Conservation (phyloP, 2,329 filamentous ascomycete species). For the Sporothrix dimorphospora region DNA sequence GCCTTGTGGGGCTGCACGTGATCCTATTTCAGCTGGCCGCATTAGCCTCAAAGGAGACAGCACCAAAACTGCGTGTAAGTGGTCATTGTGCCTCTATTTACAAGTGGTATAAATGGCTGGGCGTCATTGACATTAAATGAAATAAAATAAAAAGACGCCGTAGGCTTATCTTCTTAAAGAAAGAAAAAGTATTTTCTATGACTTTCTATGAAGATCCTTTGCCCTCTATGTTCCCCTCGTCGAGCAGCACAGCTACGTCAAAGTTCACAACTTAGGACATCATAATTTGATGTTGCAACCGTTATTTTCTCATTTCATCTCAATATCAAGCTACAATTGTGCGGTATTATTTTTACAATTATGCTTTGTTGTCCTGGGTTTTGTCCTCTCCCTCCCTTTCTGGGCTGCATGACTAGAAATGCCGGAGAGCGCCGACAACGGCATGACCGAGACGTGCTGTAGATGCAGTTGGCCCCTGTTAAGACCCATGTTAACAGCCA, state of each 20-base stretch:
- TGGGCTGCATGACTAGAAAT: neutral
- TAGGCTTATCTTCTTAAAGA: too few relatives aligned
- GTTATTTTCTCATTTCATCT: too few relatives aligned
- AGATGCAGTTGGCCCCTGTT: neutral
- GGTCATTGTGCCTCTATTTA: neutral
- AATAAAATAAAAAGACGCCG: too few relatives aligned
- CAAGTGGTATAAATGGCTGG: neutral
- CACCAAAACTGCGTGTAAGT: conserved; percentile 5
- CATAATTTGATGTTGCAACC: too few relatives aligned
- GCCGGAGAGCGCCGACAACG: neutral
- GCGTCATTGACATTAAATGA: too few relatives aligned
- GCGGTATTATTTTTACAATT: neutral
- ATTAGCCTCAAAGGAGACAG: conserved; percentile 6
- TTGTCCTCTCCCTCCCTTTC: neutral
- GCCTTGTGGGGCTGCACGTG: conserved; percentile 18
- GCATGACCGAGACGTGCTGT: neutral
- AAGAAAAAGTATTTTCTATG: too few relatives aligned
- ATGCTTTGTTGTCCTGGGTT: neutral
- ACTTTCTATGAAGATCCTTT: too few relatives aligned
- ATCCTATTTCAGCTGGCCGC: neutral
- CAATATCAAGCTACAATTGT: too few relatives aligned
- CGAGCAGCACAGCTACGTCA: too few relatives aligned
- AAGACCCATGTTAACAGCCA: neutral
- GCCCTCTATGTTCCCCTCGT: too few relatives aligned
- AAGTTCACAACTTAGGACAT: too few relatives aligned